These are phyloP conservation scores for Rhytidiadelphus loreus DNA, from an alignment of 225 moss, liverwort and hornwort genomes.

Conservation along the genomic window DNA sequence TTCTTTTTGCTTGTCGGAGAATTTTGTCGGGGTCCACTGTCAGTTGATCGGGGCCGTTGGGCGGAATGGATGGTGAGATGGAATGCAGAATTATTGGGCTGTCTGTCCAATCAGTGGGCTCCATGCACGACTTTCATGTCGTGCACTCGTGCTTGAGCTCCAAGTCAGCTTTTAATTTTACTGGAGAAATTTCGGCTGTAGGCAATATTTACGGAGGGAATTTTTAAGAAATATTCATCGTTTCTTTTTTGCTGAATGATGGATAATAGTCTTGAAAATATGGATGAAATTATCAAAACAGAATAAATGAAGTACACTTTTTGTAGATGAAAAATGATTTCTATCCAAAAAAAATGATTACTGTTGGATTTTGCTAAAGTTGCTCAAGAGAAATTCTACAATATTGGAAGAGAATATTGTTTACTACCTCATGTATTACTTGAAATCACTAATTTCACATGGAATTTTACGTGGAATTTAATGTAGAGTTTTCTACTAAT, in stretches of 20 bases:
- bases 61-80: neutral
- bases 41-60: neutral
- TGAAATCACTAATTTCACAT: neutral
- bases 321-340: neutral
- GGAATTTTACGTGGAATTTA: neutral
- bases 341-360: neutral
- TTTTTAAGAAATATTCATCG: neutral
- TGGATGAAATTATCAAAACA: neutral
- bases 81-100: neutral
- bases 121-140: neutral
- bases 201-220: neutral
- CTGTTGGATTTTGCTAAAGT: too few relatives aligned
- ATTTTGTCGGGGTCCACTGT: neutral
- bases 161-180: neutral
- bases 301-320: neutral
- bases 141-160: neutral
- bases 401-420: neutral
- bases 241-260: neutral
- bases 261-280: neutral
- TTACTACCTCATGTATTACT: neutral
- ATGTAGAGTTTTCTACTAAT: accelerated
- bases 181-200: neutral
- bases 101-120: neutral
- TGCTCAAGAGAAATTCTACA: neutral
- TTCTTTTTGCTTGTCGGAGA: neutral